Evolutionary conservation across 352 stramenopile species (phyloP), one percentile per base, ranked within the genome.

Genomic region (Salisapilia sapeloensis): DNA sequence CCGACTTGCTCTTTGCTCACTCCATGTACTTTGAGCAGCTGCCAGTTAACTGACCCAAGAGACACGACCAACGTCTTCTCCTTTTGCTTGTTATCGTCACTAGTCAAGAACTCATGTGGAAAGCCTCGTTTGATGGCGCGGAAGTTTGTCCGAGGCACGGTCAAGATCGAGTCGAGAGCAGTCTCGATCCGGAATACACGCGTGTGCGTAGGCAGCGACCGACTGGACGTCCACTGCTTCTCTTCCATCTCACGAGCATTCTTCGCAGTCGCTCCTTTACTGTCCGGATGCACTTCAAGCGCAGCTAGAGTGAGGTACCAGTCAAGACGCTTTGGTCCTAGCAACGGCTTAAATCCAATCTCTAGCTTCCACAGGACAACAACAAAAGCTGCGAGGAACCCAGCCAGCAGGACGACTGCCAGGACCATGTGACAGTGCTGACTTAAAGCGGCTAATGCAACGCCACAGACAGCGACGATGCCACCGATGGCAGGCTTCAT

Each of bases 71-170:
- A 24, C 6, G 57, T 12, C 24, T 13, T 10, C 13, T 13, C 42
- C 10, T 47, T 50, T 7, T 47, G 50, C 1, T 38, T 47, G 4
- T 40, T 8, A 3, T 39, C 40, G 17, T 64, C 53, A 8, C 50
- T 26, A 4, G 19, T 35, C 5, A 58, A 9, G 20, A 64, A 58
- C 6, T 12, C 19, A 5, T 40, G 44, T 1, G 53, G 53, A 15
- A 64, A 64, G 18, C 36, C 47, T 10, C 42, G 24, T 28, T 60
- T 60, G 42, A 64, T 56, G 5, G 50, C 53, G 14, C 52, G 60
- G 31, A 53, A 64, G 1, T 39, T 40, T 6, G 60, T 38, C 15
- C 49, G 32, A 10, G 53, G 53, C 11, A 46, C 36, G 0, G 42
- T 47, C 4, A 64, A 33, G 18, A 64, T 64, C 13, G 53, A 42